Evolutionary conservation across 331 rosid species (phyloP), one percentile per base, ranked within the genome.

Genomic region (Erythrophleum ivorense): DNA sequence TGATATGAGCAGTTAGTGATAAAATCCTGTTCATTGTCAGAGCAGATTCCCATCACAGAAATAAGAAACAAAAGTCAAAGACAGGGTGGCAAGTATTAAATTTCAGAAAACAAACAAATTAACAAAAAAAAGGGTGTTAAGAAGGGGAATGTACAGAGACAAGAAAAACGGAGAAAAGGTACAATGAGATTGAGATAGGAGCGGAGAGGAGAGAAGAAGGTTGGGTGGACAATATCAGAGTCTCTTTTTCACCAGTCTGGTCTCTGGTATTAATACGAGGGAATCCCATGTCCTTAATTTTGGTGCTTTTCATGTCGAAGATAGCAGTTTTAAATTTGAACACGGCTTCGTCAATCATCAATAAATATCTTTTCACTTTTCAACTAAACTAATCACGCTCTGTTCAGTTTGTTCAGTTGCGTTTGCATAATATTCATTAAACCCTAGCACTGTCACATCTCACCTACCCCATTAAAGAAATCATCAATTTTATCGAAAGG

Each of bases 371-470:
- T 38, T 11, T 62, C 53, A 34, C 73, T 34, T 48, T 54, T 65
- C 41, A 52, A 6, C 69, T 41, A 54, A 54, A 77, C 49, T 71
- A 64, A 72, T 71, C 66, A 53, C 53, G 13, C 54, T 76, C 55
- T 80, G 19, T 69, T 46, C 77, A 60, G 84, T 84, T 73, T 75
- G 52, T 75, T 75, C 71, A 65, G 72, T 74, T 74, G 78, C 76
- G 55, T 52, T 64, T 43, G 31, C 63, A 16, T 67, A 1, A 57
- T 3, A 21, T 38, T 50, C 7, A 21, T 81, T 24, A 29, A 52
- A 65, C 69, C 40, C 38, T 29, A 66, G n/a, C 73, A 67, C 15
- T 67, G 85, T 83, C 86, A 78, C 82, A 71, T 87, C 80, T 78
- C 86, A 81, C 87, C 90, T 12, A 81, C 66, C 82, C 16, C n/a